Evolutionary conservation across 768 basidiomycete genomes (phyloP), one percentile per base, ranked within the genome.

Genomic region (Leccinum pellstonianum): DNA sequence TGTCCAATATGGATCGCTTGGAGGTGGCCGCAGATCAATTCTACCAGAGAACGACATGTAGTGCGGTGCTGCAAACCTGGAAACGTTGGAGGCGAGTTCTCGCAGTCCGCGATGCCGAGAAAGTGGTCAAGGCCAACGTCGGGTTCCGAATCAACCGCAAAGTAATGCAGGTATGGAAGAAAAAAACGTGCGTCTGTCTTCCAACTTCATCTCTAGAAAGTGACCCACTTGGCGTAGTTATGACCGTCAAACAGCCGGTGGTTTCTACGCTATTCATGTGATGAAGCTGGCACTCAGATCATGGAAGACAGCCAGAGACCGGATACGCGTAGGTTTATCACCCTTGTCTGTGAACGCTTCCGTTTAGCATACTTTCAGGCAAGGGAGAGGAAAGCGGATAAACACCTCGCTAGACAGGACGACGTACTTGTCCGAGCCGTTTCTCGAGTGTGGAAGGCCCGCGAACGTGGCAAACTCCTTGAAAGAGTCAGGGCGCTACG

Each of bases 381-480:
- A 19, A 73, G 85, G 70, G 83, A 86, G 66, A 77, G 67, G 56
- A 83, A 82, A 29, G 88, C 84, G 11, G 71, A 76, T 58, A 88
- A 83, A 58, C 81, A 86, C 66, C 57, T 83, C 12, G 75, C 76
- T 50, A 78, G 85, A 48, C 86, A 84, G 66, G 83, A 90, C 57
- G 77, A 77, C 55, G 75, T 86, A 14, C 77, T 88, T 21, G 59
- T 89, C 31, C 80, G 81, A 49, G 87, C 85, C 29, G 75, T 87
- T 50, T 72, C 79, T 65, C 77, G 84, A 51, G 81, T 89, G 4
- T 88, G 88, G 88, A 86, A 81, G 64, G 85, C 88, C 21, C 82
- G 81, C 41, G 87, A 87, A 65, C 81, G 85, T 9, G 86, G 85
- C 31, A 76, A 72, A 53, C 76, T 85, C 29, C 76, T 90, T 11